A percentile compares a stretch with the other conserved stretches of the same genome.
Evolutionary conservation across 495 filamentous ascomycete species (phyloP).

Genomic region (Platismatia glauca): DNA sequence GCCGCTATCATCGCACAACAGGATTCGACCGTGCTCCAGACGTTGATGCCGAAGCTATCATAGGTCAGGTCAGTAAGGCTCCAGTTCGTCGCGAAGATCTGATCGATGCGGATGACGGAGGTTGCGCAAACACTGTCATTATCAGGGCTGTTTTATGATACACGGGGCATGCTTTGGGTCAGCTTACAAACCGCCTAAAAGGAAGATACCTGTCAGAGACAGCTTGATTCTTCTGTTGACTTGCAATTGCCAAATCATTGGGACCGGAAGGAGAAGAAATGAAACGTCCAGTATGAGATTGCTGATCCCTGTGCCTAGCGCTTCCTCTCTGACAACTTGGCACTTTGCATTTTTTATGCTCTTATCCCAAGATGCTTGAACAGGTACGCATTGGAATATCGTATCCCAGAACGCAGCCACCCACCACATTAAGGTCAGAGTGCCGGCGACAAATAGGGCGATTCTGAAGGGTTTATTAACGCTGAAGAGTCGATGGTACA

Average conservation of each 20-base stretch:
- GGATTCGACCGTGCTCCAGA: constrained; percentile 52
- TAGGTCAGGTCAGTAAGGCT: constrained; percentile 33
- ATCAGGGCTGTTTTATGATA: not conserved
- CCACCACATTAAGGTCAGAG: constrained; percentile 32
- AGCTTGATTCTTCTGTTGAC: constrained; percentile 38
- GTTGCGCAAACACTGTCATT: constrained; percentile 36
- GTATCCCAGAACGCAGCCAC: constrained; percentile 33
- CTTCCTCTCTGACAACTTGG: constrained; percentile 30
- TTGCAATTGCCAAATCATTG: constrained; percentile 41
- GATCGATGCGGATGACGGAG: constrained; percentile 46
- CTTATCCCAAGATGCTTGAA: constrained; percentile 37
- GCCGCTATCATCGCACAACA: constrained; percentile 48
- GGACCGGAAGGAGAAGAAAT: constrained; percentile 34
- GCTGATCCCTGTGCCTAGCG: constrained; percentile 37
- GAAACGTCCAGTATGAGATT: constrained; percentile 39
- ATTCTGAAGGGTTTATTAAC: constrained; percentile 31
- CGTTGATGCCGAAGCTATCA: constrained; percentile 41
- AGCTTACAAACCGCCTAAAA: constrained; percentile 39
- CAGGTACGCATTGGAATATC: constrained; percentile 35
- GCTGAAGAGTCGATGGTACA: constrained; percentile 38
- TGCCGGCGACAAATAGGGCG: constrained; percentile 28
- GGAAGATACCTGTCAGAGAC: constrained; percentile 38
- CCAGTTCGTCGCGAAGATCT: constrained; percentile 44
- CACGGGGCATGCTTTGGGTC: not conserved
- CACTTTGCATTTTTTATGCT: constrained; percentile 30